Evolutionary conservation across 1,139 yeast genomes (phyloP), one percentile per base, ranked within the genome.

Genomic region (Taphrina populina): DNA sequence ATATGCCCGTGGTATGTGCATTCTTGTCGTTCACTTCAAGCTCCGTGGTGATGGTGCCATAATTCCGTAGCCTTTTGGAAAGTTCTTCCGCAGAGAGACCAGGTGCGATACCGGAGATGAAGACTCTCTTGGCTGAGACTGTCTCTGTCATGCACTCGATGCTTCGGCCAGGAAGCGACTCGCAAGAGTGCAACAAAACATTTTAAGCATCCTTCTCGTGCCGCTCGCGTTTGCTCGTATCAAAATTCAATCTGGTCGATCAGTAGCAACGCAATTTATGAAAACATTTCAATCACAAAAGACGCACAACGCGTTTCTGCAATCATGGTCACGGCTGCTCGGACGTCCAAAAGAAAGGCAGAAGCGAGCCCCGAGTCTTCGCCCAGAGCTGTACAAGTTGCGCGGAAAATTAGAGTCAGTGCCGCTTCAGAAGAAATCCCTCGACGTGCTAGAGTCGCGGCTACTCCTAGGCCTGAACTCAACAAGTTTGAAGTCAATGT

Each of bases 41-140:
- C 7, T 24, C 32, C 15, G 17, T 21, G 32, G 17, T 26, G 10
- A 49, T 5, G 6, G 44, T 26, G n/a, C 54, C 54, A 39, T 49
- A 49, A 7, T 21, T 39, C 13, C 33, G 26, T 8, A 49, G 39
- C 6, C 54, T 37, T 33, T 34, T 26, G 15, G n/a, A 19, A 21
- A 49, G 46, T 20, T 37, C 46, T 13, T 23, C 36, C 2, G 13
- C 17, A 3, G 40, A 26, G 11, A 49, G 39, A 7, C 29, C 24
- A 6, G 43, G 32, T 7, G 54, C 54, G 13, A 49, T 49, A 4
- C 54, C 54, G 10, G 54, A 49, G 32, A 49, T 37, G 46, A 39
- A 49, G 27, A 49, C 24, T 17, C 54, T 27, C 24, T 39, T 49
- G 37, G 19, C 37, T 4, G 29, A 29, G 13, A 6, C 17, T 5